These are phyloP conservation scores for Stachybotrys chartarum DNA, from an alignment of 2,329 filamentous ascomycete species.

Conservation along the genomic window DNA sequence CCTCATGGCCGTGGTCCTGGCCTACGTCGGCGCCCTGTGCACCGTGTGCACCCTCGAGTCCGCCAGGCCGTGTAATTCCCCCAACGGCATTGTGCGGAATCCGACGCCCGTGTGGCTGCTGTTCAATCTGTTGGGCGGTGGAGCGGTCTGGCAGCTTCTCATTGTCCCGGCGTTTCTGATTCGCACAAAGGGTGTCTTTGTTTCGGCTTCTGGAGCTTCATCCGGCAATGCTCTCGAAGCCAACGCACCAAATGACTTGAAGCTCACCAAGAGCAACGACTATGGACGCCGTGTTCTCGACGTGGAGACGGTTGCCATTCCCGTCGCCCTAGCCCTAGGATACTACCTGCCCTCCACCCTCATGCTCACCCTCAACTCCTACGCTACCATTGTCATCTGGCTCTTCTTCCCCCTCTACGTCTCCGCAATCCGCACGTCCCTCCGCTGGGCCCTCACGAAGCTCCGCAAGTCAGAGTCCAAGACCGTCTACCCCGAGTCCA, in stretches of 20 bases:
- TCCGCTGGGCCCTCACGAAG: conserved; percentile 19
- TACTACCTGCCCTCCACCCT: conserved; percentile 37
- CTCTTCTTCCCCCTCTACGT: conserved; percentile 46
- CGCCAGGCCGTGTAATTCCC: conserved; percentile 33
- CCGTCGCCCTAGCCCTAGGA: conserved; percentile 38
- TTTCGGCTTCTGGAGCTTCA: background rate
- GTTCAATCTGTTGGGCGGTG: conserved; percentile 41
- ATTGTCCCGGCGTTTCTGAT: conserved; percentile 43
- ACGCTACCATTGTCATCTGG: conserved; percentile 35
- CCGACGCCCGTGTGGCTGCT: conserved; percentile 37
- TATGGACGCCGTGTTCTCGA: conserved; percentile 29
- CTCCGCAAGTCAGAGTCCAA: conserved; percentile 17
- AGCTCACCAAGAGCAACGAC: conserved; percentile 45
- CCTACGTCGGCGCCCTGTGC: conserved; percentile 38
- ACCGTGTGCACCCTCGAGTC: conserved; percentile 44
- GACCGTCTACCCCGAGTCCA: conserved; percentile 36
- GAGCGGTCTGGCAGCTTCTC: conserved; percentile 43
- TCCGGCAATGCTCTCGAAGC: conserved; percentile 35
- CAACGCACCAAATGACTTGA: conserved; percentile 46
- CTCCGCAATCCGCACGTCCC: conserved; percentile 30
- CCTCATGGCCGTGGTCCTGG: conserved; percentile 33
- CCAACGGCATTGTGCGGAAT: conserved; percentile 26
- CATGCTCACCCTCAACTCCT: conserved; percentile 35
- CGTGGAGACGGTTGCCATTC: conserved; percentile 52
- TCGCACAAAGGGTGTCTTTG: conserved; percentile 28